Base-by-base conservation (phyloP, 1,284 basidiomycete species). In the Sanghuangporus sanghuang region DNA sequence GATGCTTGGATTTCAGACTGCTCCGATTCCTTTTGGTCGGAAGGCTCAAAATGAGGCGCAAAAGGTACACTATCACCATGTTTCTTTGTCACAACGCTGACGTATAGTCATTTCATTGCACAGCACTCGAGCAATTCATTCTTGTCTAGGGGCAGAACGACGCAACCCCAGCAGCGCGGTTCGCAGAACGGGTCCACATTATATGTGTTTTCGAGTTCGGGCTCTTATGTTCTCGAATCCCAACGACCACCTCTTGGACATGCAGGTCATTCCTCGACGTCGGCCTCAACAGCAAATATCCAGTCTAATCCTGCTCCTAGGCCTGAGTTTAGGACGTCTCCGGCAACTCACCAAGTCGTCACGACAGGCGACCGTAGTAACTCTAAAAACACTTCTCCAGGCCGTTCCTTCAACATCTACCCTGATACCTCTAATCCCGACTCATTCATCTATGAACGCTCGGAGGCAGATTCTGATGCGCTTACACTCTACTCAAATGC, bases 401-500 rank as follows among this genome's bases (percentile, higher is more conserved):
- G 36, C 27, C 23, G 54, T 2, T 36, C 54, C 3, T 65, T 59
- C 61, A 59, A 57, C 14, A 63, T 66, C 9, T 46, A 53, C 8
- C 61, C 65, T 32, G 56, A 62, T 38, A 32, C 46, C 32, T 27
- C 39, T 12, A 48, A 42, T 18, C 61, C 53, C n/a, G 46, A 63
- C 39, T 46, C 62, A n/a, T 66, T 63, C 57, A 57, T 66, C 32
- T 66, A 66, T 36, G 65, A 60, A 39, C 61, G 61, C 32, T 66
- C 65, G 44, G 65, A 63, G 46, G 57, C 64, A 11, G 48, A 48
- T 27, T 66, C 65, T 6, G 65, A 66, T 21, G 63, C 62, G 7
- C 58, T 63, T 18, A 63, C 65, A 36, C 58, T 50, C 21, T 66
- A 60, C 46, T 66, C 65, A 1, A 54, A 65, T n/a, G 32, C 61